Evolutionary conservation across 768 basidiomycete genomes (phyloP), one percentile per base, ranked within the genome.

Genomic region (Boletus insuetus): DNA sequence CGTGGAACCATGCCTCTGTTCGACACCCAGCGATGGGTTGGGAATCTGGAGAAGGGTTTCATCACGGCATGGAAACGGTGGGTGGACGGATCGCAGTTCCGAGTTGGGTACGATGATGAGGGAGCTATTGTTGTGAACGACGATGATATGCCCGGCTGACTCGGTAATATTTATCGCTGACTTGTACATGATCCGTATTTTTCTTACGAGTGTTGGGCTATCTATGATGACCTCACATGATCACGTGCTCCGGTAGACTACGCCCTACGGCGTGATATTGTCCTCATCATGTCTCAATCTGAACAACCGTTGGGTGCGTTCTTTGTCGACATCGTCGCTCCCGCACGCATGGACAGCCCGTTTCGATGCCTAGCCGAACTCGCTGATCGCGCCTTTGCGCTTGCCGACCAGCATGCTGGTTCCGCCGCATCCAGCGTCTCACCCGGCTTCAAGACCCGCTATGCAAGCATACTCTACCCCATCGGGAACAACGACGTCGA

Each of bases 21-120:
- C 54, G 81, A 82, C 51, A 82, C 81, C 2, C 47, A 34, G 46
- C 66, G 77, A 32, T 82, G 80, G 79, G 75, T 75, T 17, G 62
- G 62, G 50, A 79, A 81, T 50, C 58, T 80, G 44, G 81, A 82
- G 65, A 76, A 76, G 58, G 79, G 75, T 2, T 70, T 73, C 22
- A 29, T 57, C 32, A 71, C 69, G 19, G 77, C 77, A 0, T 82
- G 80, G 80, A 63, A 69, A 49, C 74, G 79, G 22, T 82, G 78
- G 78, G 78, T 77, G 13, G 71, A 74, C 35, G 77, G 77, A 62
- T 70, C 63, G 58, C 75, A 69, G 54, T 68, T 65, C 64, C 69
- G 54, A 16, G 49, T 58, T 12, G 64, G 68, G 42, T 55, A 59
- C 41, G 65, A 70, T 42, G 67, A 73, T 19, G 73, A 74, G 65